Evolutionary conservation across 768 basidiomycete species (phyloP).

Genomic region (Leccinum longicurvipes): DNA sequence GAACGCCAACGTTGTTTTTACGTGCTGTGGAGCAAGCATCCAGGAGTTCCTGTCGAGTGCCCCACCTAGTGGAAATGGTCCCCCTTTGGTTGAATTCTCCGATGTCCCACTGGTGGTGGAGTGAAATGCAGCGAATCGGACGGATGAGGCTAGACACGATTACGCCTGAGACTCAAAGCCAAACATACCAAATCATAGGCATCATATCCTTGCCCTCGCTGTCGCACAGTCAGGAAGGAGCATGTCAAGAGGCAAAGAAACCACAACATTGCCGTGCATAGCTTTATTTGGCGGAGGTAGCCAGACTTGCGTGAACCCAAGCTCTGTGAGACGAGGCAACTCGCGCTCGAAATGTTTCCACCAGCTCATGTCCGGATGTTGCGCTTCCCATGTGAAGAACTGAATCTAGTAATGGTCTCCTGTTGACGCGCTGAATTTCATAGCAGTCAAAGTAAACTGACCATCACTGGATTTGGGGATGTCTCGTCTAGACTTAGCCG

Average conservation of each 20-base stretch:
- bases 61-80: conserved; percentile 75
- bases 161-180: not conserved
- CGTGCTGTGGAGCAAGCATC: conserved; percentile 66
- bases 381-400: conserved; percentile 82
- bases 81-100: conserved; percentile 84
- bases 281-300: conserved; percentile 83
- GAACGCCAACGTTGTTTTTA: conserved; percentile 64
- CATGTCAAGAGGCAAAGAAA: not conserved
- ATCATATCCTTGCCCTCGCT: conserved; percentile 79
- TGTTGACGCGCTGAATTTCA: not conserved
- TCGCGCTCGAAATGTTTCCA: conserved; percentile 74
- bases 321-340: conserved; percentile 55
- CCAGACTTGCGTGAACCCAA: conserved; percentile 82
- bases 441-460: conserved; percentile 28
- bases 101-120: conserved; percentile 67
- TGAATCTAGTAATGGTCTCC: conserved; percentile 49
- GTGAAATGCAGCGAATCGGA: not conserved
- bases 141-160: not conserved
- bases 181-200: conserved; percentile 76
- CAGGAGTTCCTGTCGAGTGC: conserved; percentile 76
- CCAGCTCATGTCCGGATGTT: conserved; percentile 62
- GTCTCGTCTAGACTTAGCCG: conserved; percentile 50
- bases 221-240: conserved; percentile 5
- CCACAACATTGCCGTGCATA: conserved; percentile 46
- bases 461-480: conserved; percentile 65